A percentile compares a stretch with the other conserved stretches of the same genome.
Conservation (phyloP, 176 grass and related monocot genomes). For the Lolium multiflorum region DNA sequence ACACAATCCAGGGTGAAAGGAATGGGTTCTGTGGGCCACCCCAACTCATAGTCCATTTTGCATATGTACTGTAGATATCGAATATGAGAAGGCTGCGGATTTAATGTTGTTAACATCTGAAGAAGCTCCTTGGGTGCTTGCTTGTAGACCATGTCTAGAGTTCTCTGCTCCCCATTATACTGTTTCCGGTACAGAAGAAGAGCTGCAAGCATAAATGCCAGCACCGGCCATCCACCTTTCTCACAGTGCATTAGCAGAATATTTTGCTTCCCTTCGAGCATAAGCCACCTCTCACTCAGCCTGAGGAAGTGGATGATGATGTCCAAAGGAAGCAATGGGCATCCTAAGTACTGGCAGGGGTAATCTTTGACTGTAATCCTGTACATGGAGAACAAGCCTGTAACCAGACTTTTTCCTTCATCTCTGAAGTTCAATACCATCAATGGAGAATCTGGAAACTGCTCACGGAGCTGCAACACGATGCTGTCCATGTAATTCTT, state of each 20-base stretch:
- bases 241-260: constrained; percentile 94
- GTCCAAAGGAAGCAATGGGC: constrained; percentile 88
- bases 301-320: constrained; percentile 79
- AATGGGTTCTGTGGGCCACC: constrained; percentile 59
- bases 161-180: constrained; percentile 88
- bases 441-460: constrained; percentile 73
- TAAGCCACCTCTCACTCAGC: constrained; percentile 84
- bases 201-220: constrained; percentile 97
- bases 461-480: constrained; percentile 67
- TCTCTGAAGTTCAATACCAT: constrained; percentile 88
- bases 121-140: constrained; percentile 90
- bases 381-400: constrained; percentile 63
- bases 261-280: constrained; percentile 71
- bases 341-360: constrained; percentile 69
- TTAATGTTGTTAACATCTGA: constrained; percentile 69
- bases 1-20: constrained; percentile 92
- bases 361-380: constrained; percentile 79
- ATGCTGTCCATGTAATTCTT: constrained; percentile 73
- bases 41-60: constrained; percentile 60
- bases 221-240: constrained; percentile 82
- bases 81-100: constrained; percentile 84
- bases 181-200: constrained; percentile 87
- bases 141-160: constrained; percentile 95
- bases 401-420: constrained; percentile 63
- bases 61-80: constrained; percentile 87